phyloP scores from a whole-genome alignment of 2,329 filamentous ascomycete species.

The Pseudogymnoascus sp. region DNA sequence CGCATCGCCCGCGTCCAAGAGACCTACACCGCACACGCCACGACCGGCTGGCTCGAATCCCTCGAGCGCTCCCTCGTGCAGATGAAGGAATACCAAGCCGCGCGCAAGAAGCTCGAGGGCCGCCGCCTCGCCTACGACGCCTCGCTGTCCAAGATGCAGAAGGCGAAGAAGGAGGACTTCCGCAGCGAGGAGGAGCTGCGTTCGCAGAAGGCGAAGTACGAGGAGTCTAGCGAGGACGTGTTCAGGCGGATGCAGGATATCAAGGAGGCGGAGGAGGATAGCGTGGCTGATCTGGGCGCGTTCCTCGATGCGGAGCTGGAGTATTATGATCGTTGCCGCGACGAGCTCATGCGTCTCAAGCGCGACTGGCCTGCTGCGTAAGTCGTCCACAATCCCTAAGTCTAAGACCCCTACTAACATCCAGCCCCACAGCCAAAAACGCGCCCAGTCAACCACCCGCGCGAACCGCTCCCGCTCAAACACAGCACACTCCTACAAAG shows the following conservation, averaged over 20 bases:
- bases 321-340: conserved; percentile 84
- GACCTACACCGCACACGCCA: conserved; percentile 69
- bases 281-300: conserved; percentile 66
- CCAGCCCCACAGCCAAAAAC: conserved; percentile 7
- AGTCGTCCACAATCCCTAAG: conserved; percentile 20
- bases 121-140: conserved; percentile 87
- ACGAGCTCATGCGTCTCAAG: conserved; percentile 67
- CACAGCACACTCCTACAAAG: conserved; percentile 56
- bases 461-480: conserved; percentile 41
- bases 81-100: conserved; percentile 96
- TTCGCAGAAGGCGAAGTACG: conserved; percentile 88
- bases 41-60: conserved; percentile 81
- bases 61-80: conserved; percentile 81
- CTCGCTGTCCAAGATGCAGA: conserved; percentile 82
- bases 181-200: conserved; percentile 87
- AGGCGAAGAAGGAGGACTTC: conserved; percentile 90
- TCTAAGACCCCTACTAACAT: conserved; percentile 10
- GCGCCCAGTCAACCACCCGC: conserved; percentile 18
- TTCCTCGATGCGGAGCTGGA: conserved; percentile 86
- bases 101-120: conserved; percentile 90
- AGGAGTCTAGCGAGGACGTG: conserved; percentile 90
- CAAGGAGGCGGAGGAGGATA: conserved; percentile 82
- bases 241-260: conserved; percentile 91
- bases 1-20: conserved; percentile 80
- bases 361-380: conserved; percentile 61